These are phyloP conservation scores for Trichoderma gracile DNA, from an alignment of 2,329 filamentous ascomycete species.

Conservation along the genomic window DNA sequence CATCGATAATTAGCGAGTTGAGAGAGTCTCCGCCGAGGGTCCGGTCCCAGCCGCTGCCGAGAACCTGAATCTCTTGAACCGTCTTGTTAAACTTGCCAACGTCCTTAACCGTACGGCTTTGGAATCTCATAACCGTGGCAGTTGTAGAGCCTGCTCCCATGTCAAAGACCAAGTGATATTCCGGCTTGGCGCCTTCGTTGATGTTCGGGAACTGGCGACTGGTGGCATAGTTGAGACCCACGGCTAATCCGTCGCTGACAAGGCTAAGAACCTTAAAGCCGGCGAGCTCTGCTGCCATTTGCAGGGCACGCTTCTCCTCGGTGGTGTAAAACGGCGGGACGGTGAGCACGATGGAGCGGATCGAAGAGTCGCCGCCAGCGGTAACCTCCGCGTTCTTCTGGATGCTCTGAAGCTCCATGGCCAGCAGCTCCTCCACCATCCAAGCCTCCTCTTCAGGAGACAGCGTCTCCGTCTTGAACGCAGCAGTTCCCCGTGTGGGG, in stretches of 20 bases:
- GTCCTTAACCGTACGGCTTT: conserved; percentile 86
- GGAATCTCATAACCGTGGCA: conserved; percentile 86
- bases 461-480: conserved; percentile 77
- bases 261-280: conserved; percentile 83
- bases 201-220: conserved; percentile 84
- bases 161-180: conserved; percentile 92
- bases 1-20: conserved; percentile 83
- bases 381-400: conserved; percentile 82
- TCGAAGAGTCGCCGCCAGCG: conserved; percentile 70
- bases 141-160: conserved; percentile 97
- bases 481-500: conserved; percentile 65
- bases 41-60: conserved; percentile 86
- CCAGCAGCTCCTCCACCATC: conserved; percentile 89
- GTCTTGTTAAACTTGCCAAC: conserved; percentile 94
- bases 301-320: conserved; percentile 84
- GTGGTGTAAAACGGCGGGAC: conserved; percentile 86
- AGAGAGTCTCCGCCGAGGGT: conserved; percentile 87
- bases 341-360: conserved; percentile 85
- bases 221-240: conserved; percentile 94
- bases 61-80: conserved; percentile 86
- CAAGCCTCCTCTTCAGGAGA: conserved; percentile 62
- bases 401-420: conserved; percentile 94
- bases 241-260: conserved; percentile 86
- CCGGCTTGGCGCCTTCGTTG: conserved; percentile 79
- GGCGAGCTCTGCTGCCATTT: conserved; percentile 81